Evolutionary conservation across 2,329 filamentous ascomycete genomes (phyloP).

Genomic region (Juglanconis oblonga): DNA sequence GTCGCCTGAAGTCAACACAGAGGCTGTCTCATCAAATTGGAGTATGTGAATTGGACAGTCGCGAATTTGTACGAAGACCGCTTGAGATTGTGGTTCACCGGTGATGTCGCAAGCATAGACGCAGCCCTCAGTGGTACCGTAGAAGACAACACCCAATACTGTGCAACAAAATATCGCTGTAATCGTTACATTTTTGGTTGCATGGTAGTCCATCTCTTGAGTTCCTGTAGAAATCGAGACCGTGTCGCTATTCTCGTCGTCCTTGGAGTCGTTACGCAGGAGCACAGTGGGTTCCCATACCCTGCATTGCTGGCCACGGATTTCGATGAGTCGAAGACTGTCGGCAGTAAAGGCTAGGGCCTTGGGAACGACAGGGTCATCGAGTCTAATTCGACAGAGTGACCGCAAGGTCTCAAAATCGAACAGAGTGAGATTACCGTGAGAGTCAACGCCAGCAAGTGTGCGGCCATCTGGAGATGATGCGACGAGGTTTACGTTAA

Average conservation of each 20-base stretch:
- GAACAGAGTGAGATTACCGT: constrained; percentile 26
- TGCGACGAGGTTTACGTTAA: constrained; percentile 22
- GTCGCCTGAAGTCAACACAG: constrained; percentile 19
- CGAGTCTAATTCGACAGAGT: constrained; percentile 19
- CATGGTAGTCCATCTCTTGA: constrained; percentile 13
- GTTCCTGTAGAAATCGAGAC: constrained; percentile 8
- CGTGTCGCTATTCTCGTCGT: constrained; percentile 20
- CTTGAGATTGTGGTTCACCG: constrained; percentile 10
- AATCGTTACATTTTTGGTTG: constrained; percentile 8
- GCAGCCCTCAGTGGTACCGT: constrained; percentile 21
- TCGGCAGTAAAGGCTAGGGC: constrained; percentile 22
- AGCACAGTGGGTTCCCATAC: constrained; percentile 26
- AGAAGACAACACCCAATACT: constrained; percentile 15
- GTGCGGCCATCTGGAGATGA: constrained; percentile 29
- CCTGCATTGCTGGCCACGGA: constrained; percentile 21
- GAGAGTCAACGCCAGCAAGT: constrained; percentile 24
- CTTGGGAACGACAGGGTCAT: constrained; percentile 2
- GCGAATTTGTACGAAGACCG: constrained; percentile 18
- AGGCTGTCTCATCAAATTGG: constrained; percentile 18
- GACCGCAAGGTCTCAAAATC: constrained; percentile 24
- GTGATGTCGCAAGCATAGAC: constrained; percentile 21
- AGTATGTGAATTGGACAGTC: constrained; percentile 14
- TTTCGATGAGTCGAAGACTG: constrained; percentile 21
- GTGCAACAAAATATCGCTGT: constrained; percentile 18
- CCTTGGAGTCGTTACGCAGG: constrained; percentile 15